phyloP scores from a whole-genome alignment of 257 asterid species.

The Mitragyna speciosa region DNA sequence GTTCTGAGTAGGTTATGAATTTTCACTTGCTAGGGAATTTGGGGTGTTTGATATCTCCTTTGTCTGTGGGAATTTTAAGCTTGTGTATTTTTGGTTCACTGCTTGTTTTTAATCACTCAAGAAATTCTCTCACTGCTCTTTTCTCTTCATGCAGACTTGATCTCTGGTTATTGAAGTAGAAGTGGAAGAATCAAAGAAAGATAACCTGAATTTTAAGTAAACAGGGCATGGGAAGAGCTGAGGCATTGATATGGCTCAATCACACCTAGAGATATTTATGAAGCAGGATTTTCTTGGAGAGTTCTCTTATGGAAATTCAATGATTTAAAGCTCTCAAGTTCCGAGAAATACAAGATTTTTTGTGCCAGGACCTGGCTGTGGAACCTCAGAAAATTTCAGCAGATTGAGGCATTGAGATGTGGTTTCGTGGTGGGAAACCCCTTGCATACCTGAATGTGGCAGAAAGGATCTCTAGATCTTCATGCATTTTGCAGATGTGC shows the following conservation, averaged over 20 bases:
- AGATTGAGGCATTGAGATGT: constrained; percentile 16
- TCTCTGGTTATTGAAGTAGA: not conserved
- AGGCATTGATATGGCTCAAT: not conserved
- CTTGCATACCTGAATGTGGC: constrained; percentile 15
- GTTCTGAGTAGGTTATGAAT: too few species aligned
- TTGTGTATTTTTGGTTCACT: too few species aligned
- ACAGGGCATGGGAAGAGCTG: not conserved
- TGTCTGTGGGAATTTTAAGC: not conserved
- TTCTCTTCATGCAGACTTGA: not conserved
- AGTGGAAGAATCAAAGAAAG: not conserved
- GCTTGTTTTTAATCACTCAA: not conserved
- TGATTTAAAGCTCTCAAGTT: not conserved
- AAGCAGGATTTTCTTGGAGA: not conserved
- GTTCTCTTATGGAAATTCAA: not conserved
- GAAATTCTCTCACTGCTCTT: not conserved
- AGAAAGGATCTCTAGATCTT: constrained; percentile 36
- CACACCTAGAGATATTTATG: not conserved
- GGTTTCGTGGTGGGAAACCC: constrained; percentile 14
- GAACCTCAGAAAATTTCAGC: not conserved
- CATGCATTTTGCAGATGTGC: constrained; percentile 41
- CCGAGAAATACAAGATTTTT: not conserved
- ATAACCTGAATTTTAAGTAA: not conserved
- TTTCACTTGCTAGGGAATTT: not conserved
- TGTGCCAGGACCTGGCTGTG: not conserved
- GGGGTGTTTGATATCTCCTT: not conserved